Evolutionary conservation across 805 yeast species (phyloP).

Genomic region (Teunomyces barrocoloradensis): DNA sequence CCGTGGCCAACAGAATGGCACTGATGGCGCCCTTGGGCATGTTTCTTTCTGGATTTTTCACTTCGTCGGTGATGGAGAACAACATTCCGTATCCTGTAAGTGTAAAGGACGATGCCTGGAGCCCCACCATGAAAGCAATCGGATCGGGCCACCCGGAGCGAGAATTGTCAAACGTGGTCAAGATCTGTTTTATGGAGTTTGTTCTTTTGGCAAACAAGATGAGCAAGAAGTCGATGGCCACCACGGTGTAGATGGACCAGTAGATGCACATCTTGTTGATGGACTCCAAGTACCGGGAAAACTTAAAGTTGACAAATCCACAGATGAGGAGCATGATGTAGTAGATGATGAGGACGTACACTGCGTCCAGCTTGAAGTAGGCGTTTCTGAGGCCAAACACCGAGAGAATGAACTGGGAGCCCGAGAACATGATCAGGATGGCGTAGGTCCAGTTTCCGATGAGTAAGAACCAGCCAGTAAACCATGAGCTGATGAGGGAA

Average conservation of each 20-base stretch:
- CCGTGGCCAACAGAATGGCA: conserved; percentile 60
- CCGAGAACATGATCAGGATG: conserved; percentile 70
- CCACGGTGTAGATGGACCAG: conserved; percentile 72
- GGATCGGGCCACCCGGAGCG: conserved; percentile 75
- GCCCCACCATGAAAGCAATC: conserved; percentile 71
- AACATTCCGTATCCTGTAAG: conserved; percentile 81
- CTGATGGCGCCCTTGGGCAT: conserved; percentile 72
- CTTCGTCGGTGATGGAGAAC: conserved; percentile 81
- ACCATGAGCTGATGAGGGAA: conserved; percentile 66
- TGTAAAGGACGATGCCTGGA: conserved; percentile 76
- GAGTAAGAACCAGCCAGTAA: conserved; percentile 71
- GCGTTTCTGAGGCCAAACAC: conserved; percentile 61
- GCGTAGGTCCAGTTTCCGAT: conserved; percentile 80
- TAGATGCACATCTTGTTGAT: conserved; percentile 68
- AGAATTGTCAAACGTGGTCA: conserved; percentile 66
- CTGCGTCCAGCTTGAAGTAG: conserved; percentile 55
- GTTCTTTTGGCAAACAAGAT: conserved; percentile 57
- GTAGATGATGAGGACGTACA: conserved; percentile 56
- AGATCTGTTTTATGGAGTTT: conserved; percentile 56
- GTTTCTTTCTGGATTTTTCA: conserved; percentile 66
- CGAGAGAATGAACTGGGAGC: conserved; percentile 69
- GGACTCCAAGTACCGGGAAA: conserved; percentile 56
- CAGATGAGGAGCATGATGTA: conserved; percentile 55
- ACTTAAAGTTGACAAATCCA: conserved; percentile 61
- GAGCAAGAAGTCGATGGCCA: conserved; percentile 62